These are phyloP conservation scores for Saccharomyces pastorianus DNA, from an alignment of 1,139 yeast species.

Conservation along the genomic window DNA sequence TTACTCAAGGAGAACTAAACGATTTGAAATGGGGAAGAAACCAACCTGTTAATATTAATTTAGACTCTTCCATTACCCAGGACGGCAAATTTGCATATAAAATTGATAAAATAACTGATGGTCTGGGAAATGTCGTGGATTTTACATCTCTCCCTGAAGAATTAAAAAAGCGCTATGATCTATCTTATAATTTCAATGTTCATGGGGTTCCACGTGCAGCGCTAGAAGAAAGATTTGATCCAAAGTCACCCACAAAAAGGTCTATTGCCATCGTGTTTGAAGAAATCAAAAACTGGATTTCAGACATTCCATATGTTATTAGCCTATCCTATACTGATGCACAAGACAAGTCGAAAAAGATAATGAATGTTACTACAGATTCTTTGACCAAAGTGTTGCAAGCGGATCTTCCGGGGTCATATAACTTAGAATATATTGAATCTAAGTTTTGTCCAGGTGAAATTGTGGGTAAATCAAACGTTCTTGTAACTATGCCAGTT, in stretches of 20 bases:
- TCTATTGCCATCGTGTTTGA: slow-evolving; percentile 37
- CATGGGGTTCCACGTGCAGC: slow-evolving; percentile 53
- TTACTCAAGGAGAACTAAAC: slow-evolving; percentile 30
- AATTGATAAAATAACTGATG: slow-evolving; percentile 61
- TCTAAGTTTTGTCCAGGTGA: slow-evolving; percentile 63
- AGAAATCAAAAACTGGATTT: slow-evolving; percentile 16
- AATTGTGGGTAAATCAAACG: slow-evolving; percentile 40
- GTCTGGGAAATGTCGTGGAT: slow-evolving; percentile 59
- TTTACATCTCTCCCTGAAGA: slow-evolving; percentile 36
- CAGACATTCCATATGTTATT: slow-evolving; percentile 29
- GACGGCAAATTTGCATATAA: slow-evolving; percentile 62
- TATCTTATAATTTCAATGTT: slow-evolving; percentile 50
- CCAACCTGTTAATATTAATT: slow-evolving; percentile 40
- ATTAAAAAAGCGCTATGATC: slow-evolving; percentile 37
- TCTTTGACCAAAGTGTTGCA: slow-evolving; percentile 11
- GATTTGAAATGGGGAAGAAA: slow-evolving; percentile 49
- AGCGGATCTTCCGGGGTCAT: slow-evolving; percentile 52
- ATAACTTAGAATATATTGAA: slow-evolving; percentile 43
- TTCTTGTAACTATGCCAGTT: slow-evolving; percentile 43
- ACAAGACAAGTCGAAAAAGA: slow-evolving; percentile 28
- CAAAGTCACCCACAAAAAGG: slow-evolving; percentile 37
- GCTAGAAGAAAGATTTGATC: slow-evolving; percentile 32
- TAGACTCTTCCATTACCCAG: slow-evolving; percentile 41
- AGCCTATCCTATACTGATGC: slow-evolving; percentile 34
- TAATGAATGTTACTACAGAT: slow-evolving; percentile 21